These are phyloP conservation scores for Ceratobasidium sp. DNA, from an alignment of 1,284 basidiomycete species.

Conservation along the genomic window DNA sequence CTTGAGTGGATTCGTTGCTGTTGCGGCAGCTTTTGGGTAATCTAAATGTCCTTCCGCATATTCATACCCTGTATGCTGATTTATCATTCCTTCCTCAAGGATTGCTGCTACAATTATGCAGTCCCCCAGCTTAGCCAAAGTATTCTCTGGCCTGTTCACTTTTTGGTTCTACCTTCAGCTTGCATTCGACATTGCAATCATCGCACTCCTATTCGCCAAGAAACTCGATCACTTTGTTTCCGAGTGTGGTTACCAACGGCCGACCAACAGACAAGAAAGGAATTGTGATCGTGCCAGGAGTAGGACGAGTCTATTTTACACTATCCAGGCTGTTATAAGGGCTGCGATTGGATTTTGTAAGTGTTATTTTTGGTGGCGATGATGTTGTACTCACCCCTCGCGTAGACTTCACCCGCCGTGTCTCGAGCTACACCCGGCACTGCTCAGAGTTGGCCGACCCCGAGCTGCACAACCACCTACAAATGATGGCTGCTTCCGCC, in stretches of 20 bases:
- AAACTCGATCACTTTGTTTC: conserved; percentile 1
- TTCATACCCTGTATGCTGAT: neutral
- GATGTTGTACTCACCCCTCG: neutral
- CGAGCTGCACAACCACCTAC: neutral
- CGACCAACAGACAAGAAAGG: neutral
- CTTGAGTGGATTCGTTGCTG: conserved; percentile 3
- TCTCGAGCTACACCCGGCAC: conserved; percentile 11
- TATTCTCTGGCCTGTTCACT: conserved; percentile 1
- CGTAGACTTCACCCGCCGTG: neutral
- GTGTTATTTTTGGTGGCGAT: neutral
- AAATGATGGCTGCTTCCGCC: too few species aligned
- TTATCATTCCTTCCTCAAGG: neutral
- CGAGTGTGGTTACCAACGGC: neutral
- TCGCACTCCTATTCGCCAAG: conserved; percentile 22
- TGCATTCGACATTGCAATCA: conserved; percentile 12
- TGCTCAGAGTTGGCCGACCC: conserved; percentile 36
- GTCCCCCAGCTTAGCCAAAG: neutral
- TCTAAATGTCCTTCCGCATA: neutral
- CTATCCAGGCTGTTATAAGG: neutral
- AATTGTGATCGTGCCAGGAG: conserved; percentile 4
- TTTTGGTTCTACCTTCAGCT: conserved; percentile 21
- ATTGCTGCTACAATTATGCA: conserved; percentile 8
- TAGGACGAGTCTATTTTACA: conserved; percentile 2
- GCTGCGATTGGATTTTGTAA: conserved; percentile 9
- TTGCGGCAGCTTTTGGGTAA: conserved; percentile 1